Base-by-base conservation (phyloP, 2,329 filamentous ascomycete species). In the Colletotrichum sp. region DNA sequence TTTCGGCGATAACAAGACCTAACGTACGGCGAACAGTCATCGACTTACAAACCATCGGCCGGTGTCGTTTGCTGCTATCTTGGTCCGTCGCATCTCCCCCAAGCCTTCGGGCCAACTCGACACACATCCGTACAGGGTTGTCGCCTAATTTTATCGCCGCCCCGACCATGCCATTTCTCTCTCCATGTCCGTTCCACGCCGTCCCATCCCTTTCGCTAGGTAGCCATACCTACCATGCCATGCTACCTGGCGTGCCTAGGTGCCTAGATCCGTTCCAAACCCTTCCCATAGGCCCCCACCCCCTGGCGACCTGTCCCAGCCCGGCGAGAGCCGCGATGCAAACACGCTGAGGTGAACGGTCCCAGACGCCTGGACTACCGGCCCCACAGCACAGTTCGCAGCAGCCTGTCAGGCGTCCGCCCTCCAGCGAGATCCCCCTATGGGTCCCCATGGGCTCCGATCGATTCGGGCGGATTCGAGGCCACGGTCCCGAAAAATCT, bases 401-500 rank as follows among this genome's bases (percentile, higher is more conserved):
- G 69, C 36, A 63, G 61, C 63, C 68, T 66, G 27, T 61, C 61
- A 74, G 61, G 61, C 65, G 44, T n/a, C 61, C 25, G 48, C 27
- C 34, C 48, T 36, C 44, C 39, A 61, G 22, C 25, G 16, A 66
- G 59, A 74, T 73, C 44, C n/a, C 19, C 25, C 15, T 28, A 59
- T 52, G 44, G 55, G 25, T 28, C 28, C 63, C 55, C 64, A 68
- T 68, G 32, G 73, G 73, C 25, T n/a, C 64, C 71, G 48, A 68
- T 75, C 59, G 64, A 65, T 63, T 69, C 28, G 74, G 74, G 65
- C 64, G 74, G 59, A 61, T 76, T 74, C 71, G 34, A 76, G 65
- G 70, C 28, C 64, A 76, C 52, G 64, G 59, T 74, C 59, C 74
- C 72, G 71, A 66, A 76, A 74, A 76, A 75, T 75, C 71, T 76